Conservation (phyloP, 164 flowering plant species). For the Chloranthus sessilifolius region DNA sequence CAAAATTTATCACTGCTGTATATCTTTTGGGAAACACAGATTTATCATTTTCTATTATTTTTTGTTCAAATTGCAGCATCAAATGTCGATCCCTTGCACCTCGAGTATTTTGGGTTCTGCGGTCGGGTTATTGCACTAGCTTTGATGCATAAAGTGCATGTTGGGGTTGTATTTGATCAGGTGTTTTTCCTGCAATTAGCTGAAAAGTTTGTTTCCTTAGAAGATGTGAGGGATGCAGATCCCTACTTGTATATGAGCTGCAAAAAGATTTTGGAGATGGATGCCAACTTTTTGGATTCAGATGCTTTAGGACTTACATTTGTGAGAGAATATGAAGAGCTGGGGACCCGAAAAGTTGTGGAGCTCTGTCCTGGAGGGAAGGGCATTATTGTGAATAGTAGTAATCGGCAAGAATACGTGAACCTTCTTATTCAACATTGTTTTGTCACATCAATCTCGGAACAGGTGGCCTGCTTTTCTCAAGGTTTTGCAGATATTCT, state of each 20-base stretch:
- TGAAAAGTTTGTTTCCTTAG: slow-evolving; percentile 45
- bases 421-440: slow-evolving; percentile 52
- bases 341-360: slow-evolving; percentile 52
- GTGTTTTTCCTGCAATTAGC: slow-evolving; percentile 69
- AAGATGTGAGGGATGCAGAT: slow-evolving; percentile 78
- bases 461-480: slow-evolving; percentile 52
- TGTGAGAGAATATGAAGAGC: slow-evolving; percentile 69
- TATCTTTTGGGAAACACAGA: no score
- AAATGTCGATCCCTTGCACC: slow-evolving; percentile 71
- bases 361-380: slow-evolving; percentile 73
- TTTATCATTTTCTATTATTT: background rate
- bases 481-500: slow-evolving; percentile 68
- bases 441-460: slow-evolving; percentile 51
- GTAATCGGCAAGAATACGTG: slow-evolving; percentile 61
- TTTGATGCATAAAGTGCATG: slow-evolving; percentile 77
- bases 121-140: slow-evolving; percentile 83
- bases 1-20: no score
- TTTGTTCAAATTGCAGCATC: slow-evolving; percentile 58
- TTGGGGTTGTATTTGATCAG: slow-evolving; percentile 75
- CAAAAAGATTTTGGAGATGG: slow-evolving; percentile 79
- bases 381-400: slow-evolving; percentile 48
- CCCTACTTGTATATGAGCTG: slow-evolving; percentile 66
- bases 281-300: slow-evolving; percentile 58
- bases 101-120: slow-evolving; percentile 60
- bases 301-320: slow-evolving; percentile 79